phyloP scores from a whole-genome alignment of 352 stramenopile species.

The Globisporangium canariense region DNA sequence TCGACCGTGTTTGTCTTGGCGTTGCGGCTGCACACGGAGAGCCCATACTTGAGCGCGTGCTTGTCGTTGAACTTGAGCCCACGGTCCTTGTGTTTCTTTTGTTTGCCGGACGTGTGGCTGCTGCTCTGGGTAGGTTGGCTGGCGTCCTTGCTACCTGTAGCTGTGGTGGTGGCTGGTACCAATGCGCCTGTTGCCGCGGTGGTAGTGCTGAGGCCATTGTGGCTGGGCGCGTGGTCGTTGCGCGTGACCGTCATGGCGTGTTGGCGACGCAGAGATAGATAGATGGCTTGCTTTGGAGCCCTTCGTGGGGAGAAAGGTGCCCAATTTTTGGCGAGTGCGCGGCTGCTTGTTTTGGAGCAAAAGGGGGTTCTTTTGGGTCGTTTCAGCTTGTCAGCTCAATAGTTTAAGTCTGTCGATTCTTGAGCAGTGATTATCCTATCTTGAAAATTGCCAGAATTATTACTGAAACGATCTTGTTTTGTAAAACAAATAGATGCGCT shows the following conservation, averaged over 20 bases:
- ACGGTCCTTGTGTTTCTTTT: conserved; percentile 58
- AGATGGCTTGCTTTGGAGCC: not conserved
- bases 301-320: not conserved
- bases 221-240: conserved; percentile 10
- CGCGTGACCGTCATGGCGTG: conserved; percentile 25
- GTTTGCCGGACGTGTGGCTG: conserved; percentile 15
- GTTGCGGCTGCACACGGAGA: conserved; percentile 62
- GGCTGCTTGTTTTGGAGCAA: no score
- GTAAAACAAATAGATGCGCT: no score
- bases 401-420: no score
- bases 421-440: no score
- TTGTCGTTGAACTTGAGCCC: conserved; percentile 66
- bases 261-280: not conserved
- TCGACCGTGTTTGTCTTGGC: conserved; percentile 45
- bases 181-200: not conserved
- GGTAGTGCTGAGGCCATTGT: conserved; percentile 9
- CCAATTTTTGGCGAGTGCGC: not conserved
- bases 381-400: no score
- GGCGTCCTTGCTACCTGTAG: no score
- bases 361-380: not conserved
- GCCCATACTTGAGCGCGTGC: conserved; percentile 65
- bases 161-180: not conserved
- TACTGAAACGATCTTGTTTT: no score
- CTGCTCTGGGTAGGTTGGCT: not conserved
- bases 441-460: no score